phyloP scores from a whole-genome alignment of 768 basidiomycete genomes.

The Arthromyces matolae region DNA sequence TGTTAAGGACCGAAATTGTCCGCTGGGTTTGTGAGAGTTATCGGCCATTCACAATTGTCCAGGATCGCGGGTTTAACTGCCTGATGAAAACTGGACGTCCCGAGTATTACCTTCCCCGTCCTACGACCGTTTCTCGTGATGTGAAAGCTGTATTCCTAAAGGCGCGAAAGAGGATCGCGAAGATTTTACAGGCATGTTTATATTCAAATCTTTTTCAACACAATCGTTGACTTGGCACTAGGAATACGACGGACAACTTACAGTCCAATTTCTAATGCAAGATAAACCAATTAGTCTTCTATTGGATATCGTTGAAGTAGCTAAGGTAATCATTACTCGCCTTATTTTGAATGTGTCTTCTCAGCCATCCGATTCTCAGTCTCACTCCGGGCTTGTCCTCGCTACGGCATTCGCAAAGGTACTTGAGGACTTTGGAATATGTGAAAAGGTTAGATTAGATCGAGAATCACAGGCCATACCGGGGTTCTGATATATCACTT shows the following conservation, averaged over 20 bases:
- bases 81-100: conserved; percentile 33
- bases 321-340: neutral
- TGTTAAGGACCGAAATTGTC: conserved; percentile 29
- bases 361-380: too few relatives aligned
- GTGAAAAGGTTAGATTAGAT: conserved; percentile 7
- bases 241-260: conserved; percentile 27
- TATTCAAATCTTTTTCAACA: neutral
- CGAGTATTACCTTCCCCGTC: conserved; percentile 27
- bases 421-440: conserved; percentile 27
- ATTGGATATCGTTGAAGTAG: conserved; percentile 38
- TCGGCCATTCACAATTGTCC: conserved; percentile 29
- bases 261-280: conserved; percentile 27
- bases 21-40: conserved; percentile 11
- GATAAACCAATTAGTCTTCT: conserved; percentile 19
- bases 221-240: conserved; percentile 5
- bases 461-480: neutral
- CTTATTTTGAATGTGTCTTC: neutral
- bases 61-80: conserved; percentile 24
- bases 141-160: conserved; percentile 24
- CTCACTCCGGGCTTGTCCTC: conserved; percentile 31
- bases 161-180: conserved; percentile 18
- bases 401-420: too few relatives aligned
- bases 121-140: conserved; percentile 27
- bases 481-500: too few relatives aligned
- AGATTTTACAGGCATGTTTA: conserved; percentile 21